These are phyloP conservation scores for Leccinum variicolor DNA, from an alignment of 768 basidiomycete species.

Conservation along the genomic window DNA sequence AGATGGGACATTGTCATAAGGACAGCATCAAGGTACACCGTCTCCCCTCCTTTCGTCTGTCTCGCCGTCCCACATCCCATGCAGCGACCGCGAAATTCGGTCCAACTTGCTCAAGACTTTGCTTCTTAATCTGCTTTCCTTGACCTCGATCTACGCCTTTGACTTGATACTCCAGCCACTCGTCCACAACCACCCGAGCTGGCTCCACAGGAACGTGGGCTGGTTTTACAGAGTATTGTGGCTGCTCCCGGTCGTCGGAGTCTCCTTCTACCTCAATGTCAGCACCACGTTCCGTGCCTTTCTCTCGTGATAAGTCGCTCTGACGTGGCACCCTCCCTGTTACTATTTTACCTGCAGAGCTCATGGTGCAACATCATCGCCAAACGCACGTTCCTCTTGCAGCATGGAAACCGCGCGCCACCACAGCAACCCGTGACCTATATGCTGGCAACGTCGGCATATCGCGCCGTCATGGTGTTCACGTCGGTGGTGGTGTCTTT, in stretches of 20 bases:
- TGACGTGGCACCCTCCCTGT: conserved; percentile 5
- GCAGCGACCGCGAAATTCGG: conserved; percentile 74
- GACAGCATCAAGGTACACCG: conserved; percentile 55
- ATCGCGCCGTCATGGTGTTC: conserved; percentile 76
- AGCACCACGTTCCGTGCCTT: conserved; percentile 26
- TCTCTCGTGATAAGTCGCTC: conserved; percentile 8
- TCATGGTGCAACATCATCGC: conserved; percentile 78
- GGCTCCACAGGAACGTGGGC: conserved; percentile 69
- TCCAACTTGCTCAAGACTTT: conserved; percentile 72
- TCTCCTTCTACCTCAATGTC: conserved; percentile 82
- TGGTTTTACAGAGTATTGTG: conserved; percentile 78
- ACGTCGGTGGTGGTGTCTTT: conserved; percentile 73
- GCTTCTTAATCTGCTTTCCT: conserved; percentile 66
- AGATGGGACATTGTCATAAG: conserved; percentile 65
- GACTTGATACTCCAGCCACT: conserved; percentile 69
- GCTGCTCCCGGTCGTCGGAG: conserved; percentile 73
- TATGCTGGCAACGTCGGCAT: conserved; percentile 76
- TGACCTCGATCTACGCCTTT: conserved; percentile 74
- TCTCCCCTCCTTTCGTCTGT: conserved; percentile 5
- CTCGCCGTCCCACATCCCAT: conserved; percentile 10
- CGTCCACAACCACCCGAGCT: conserved; percentile 56
- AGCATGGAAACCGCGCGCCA: conserved; percentile 59
- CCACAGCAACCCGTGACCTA: conserved; percentile 56
- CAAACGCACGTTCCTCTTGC: conserved; percentile 67
- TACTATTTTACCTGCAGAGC: conserved; percentile 41